Conservation (phyloP, 2,329 filamentous ascomycete species). For the Calonectria montana region DNA sequence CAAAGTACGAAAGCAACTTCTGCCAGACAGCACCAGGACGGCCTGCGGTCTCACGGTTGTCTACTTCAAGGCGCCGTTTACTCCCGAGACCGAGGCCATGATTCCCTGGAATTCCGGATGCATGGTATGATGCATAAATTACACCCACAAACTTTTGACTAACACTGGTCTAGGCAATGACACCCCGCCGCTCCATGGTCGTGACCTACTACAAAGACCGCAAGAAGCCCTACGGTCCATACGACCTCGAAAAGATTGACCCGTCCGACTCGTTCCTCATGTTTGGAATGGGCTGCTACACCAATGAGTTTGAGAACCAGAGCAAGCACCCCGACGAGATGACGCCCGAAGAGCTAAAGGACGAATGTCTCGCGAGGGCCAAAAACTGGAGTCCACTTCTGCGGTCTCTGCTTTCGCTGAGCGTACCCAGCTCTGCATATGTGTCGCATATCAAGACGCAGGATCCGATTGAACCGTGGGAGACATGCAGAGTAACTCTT, state of each 20-base stretch:
- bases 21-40: not conserved
- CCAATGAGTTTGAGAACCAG: not conserved
- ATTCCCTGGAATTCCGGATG: not conserved
- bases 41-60: not conserved
- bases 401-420: not conserved
- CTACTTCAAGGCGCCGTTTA: not conserved
- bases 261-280: not conserved
- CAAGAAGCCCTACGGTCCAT: not conserved
- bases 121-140: not conserved
- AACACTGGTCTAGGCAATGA: not conserved
- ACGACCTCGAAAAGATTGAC: not conserved
- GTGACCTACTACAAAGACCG: not conserved
- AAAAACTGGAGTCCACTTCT: not conserved
- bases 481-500: not conserved
- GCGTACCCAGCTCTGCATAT: not conserved
- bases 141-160: not conserved
- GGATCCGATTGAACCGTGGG: not conserved
- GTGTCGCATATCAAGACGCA: not conserved
- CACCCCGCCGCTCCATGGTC: not conserved
- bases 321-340: not conserved
- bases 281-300: not conserved
- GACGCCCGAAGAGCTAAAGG: not conserved
- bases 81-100: not conserved
- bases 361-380: not conserved
- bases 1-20: not conserved